Conservation (phyloP, 805 yeast species). For the Pichia manshurica region DNA sequence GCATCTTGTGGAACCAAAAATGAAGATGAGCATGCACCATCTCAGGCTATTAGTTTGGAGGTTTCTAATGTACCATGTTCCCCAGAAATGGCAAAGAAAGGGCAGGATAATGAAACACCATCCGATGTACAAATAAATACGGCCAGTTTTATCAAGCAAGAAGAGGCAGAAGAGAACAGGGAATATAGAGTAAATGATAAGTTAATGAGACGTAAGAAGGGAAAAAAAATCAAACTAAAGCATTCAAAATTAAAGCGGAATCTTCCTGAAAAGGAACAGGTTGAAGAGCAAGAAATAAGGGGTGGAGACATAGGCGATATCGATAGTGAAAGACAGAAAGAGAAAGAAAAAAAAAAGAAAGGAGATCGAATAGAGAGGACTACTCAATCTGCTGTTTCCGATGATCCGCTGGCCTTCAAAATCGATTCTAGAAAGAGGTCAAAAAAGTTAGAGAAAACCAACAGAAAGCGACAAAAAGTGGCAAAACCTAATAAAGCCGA, state of each 20-base stretch:
- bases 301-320: neutral
- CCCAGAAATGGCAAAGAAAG: too few relatives aligned
- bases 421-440: neutral
- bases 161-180: neutral
- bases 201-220: neutral
- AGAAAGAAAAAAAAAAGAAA: slow-evolving; percentile 3
- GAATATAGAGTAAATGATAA: neutral
- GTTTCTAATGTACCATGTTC: too few relatives aligned
- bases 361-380: neutral
- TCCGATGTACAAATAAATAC: too few relatives aligned
- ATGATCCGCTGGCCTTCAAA: neutral
- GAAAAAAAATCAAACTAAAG: neutral
- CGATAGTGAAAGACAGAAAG: neutral
- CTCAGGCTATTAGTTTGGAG: too few relatives aligned
- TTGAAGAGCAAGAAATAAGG: neutral
- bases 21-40: too few relatives aligned
- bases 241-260: neutral
- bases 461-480: neutral
- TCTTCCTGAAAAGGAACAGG: slow-evolving; percentile 1
- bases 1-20: too few relatives aligned
- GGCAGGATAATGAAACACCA: too few relatives aligned
- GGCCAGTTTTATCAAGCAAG: too few relatives aligned
- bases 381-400: neutral
- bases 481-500: neutral
- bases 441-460: neutral